Base-by-base conservation (phyloP, 2,329 filamentous ascomycete genomes). In the Clarireedia sp. region DNA sequence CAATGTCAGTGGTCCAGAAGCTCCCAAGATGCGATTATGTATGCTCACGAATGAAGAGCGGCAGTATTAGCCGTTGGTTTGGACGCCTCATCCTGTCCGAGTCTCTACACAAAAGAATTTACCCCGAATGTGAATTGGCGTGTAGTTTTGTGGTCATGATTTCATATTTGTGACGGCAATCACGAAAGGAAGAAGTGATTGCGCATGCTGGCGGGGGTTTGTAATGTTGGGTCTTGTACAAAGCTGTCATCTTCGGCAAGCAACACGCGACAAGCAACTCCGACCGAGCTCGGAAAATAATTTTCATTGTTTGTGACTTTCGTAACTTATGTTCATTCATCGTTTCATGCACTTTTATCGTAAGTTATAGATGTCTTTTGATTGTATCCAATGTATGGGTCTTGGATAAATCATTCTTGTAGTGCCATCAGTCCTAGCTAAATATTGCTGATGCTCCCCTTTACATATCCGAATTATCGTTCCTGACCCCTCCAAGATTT, bases 401-500 rank as follows among this genome's bases (percentile, higher is more conserved):
- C 29, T 33, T 12, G 12, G 29, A 4, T 12, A 9, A 33, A 33
- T 12, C 12, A 33, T 33, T 33, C 10, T 33, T 33, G 29, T 10
- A 33, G 10, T 33, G 12, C 12, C 9, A 33, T 10, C 29, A 33
- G 12, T 33, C 29, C 10, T 33, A 33, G 12, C 29, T 33, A 12
- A 33, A 33, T 12, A 33, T 10, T 19, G 21, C 40, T 40, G 23
- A 43, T 40, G 9, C 9, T 33, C 40, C 37, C 33, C 38, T 38
- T 17, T 38, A 40, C 36, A 16, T 26, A 36, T 19, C n/a, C 37
- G 17, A 8, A 36, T 26, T 50, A 33, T 53, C 33, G 54, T n/a
- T 56, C 36, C n/a, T 64, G 60, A 48, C 63, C 63, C 60, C 55
- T 68, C 71, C 71, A 73, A 24, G 66, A 69, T 54, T 71, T 71